Evolutionary conservation across 1,284 basidiomycete genomes (phyloP).

Genomic region (Fomes fomentarius): DNA sequence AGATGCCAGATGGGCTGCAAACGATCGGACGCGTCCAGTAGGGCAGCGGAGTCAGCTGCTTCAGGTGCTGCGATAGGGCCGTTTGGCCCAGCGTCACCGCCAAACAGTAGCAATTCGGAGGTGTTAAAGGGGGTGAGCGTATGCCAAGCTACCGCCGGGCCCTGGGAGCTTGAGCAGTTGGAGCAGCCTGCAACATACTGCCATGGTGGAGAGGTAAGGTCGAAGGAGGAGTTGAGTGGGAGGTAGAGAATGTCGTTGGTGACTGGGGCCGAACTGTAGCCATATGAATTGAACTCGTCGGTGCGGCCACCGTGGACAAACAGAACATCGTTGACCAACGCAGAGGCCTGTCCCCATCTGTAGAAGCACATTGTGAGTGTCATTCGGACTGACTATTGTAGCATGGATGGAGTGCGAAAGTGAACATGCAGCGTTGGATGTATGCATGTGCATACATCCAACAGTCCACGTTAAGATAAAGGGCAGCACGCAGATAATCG

Average conservation of each 20-base stretch:
- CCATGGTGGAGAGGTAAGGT: slow-evolving; percentile 68
- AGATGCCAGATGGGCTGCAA: slow-evolving; percentile 48
- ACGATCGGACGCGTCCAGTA: slow-evolving; percentile 50
- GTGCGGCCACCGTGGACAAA: slow-evolving; percentile 81
- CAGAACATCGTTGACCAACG: slow-evolving; percentile 62
- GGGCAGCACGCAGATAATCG: no score
- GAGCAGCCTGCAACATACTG: slow-evolving; percentile 51
- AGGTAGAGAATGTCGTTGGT: slow-evolving; percentile 72
- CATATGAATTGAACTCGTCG: slow-evolving; percentile 66
- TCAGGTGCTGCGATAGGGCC: slow-evolving; percentile 55
- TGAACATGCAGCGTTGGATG: no score
- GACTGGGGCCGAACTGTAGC: slow-evolving; percentile 76
- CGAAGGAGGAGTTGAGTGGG: slow-evolving; percentile 63
- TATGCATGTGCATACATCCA: no score
- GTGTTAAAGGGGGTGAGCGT: slow-evolving; percentile 68
- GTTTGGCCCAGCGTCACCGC: slow-evolving; percentile 70
- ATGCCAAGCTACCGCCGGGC: slow-evolving; percentile 80
- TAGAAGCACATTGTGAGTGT: not conserved
- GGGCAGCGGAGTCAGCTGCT: slow-evolving; percentile 62
- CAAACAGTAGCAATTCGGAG: slow-evolving; percentile 65
- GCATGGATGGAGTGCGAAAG: no score
- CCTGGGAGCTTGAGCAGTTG: slow-evolving; percentile 46
- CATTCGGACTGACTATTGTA: not conserved
- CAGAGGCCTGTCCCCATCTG: slow-evolving; percentile 84
- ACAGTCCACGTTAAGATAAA: no score